Conservation (phyloP, 2,329 filamentous ascomycete genomes). For the Dothidotthia symphoricarpi region DNA sequence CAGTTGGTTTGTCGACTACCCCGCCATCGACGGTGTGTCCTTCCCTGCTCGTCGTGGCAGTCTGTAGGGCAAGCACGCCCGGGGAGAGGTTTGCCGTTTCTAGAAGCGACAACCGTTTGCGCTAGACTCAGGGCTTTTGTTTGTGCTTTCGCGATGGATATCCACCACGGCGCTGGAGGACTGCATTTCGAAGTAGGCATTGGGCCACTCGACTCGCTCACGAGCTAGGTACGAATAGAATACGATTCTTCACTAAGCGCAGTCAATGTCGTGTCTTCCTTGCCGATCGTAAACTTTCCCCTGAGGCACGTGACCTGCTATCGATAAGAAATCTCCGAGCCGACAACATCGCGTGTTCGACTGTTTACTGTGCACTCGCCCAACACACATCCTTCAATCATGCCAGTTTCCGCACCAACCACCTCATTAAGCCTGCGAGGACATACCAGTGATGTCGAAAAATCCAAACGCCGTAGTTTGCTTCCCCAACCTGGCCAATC, state of each 20-base stretch:
- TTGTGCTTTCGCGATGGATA: slow-evolving; percentile 31
- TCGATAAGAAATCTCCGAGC: no score
- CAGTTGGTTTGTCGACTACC: slow-evolving; percentile 90
- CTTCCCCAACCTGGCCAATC: slow-evolving; percentile 36
- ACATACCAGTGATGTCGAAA: slow-evolving; percentile 12
- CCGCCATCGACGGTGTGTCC: slow-evolving; percentile 79
- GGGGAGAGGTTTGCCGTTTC: slow-evolving; percentile 1
- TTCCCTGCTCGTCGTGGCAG: slow-evolving; percentile 72
- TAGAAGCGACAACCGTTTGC: slow-evolving; percentile 7
- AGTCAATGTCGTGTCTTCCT: background rate
- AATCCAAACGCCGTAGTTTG: slow-evolving; percentile 25
- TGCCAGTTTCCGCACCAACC: slow-evolving; percentile 24
- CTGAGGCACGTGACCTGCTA: no score
- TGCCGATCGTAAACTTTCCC: background rate
- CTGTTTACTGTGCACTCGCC: slow-evolving; percentile 1
- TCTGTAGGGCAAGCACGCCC: slow-evolving; percentile 44
- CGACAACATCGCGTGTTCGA: background rate
- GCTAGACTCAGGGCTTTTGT: slow-evolving; percentile 11
- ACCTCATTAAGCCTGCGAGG: slow-evolving; percentile 19
- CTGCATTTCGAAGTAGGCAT: slow-evolving; percentile 25
- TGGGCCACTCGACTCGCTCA: slow-evolving; percentile 20
- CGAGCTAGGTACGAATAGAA: slow-evolving; percentile 23
- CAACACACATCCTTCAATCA: slow-evolving; percentile 8
- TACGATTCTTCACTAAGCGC: slow-evolving; percentile 4
- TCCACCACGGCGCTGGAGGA: slow-evolving; percentile 16